A percentile compares a stretch with the other conserved stretches of the same genome.
phyloP scores from a whole-genome alignment of 352 stramenopile species.

The Peronosclerospora sorghi region DNA sequence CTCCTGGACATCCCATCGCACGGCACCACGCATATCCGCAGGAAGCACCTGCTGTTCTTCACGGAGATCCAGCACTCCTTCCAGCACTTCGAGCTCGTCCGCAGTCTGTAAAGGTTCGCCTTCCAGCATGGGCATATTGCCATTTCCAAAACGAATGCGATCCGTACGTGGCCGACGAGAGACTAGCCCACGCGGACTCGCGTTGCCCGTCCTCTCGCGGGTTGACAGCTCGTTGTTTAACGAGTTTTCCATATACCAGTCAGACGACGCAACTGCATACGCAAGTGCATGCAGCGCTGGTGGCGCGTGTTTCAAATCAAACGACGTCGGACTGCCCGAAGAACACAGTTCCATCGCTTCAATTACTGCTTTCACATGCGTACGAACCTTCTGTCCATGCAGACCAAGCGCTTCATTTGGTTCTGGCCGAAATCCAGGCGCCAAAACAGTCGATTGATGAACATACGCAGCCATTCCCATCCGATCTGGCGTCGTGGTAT shows the following conservation, averaged over 20 bases:
- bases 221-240: conserved; percentile 42
- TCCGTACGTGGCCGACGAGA: conserved; percentile 32
- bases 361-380: conserved; percentile 58
- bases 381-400: conserved; percentile 42
- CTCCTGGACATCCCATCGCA: conserved; percentile 28
- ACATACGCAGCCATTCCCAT: conserved; percentile 81
- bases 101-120: conserved; percentile 50
- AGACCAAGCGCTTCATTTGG: conserved; percentile 43
- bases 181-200: conserved; percentile 21
- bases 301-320: conserved; percentile 29
- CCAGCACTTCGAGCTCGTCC: conserved; percentile 56
- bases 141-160: conserved; percentile 26
- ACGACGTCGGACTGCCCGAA: conserved; percentile 26
- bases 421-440: conserved; percentile 60
- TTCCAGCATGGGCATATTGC: conserved; percentile 41
- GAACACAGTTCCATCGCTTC: conserved; percentile 83
- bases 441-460: conserved; percentile 79
- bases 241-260: conserved; percentile 53
- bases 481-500: conserved; percentile 63
- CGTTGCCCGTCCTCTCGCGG: conserved; percentile 31
- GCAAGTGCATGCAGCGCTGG: conserved; percentile 50
- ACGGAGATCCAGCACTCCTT: conserved; percentile 52
- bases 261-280: conserved; percentile 45
- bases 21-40: conserved; percentile 34
- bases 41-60: conserved; percentile 51